These are phyloP conservation scores for Acanthamoeba castellanii DNA, from an alignment of 208 protist genomes.

Conservation along the genomic window DNA sequence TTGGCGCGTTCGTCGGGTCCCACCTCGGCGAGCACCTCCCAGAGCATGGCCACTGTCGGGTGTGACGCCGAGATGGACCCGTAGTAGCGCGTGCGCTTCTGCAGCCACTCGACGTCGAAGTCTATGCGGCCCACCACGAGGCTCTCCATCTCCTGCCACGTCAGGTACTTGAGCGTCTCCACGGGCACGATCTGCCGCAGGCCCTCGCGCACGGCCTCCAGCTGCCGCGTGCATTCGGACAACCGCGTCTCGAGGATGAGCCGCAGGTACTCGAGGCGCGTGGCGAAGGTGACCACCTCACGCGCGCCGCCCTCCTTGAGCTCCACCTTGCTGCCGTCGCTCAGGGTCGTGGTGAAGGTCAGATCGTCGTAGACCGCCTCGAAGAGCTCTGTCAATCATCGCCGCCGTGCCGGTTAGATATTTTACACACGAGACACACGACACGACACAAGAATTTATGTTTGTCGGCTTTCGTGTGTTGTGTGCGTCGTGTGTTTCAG, in stretches of 20 bases:
- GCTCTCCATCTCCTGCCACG: conserved; percentile 80
- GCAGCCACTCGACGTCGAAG: conserved; percentile 76
- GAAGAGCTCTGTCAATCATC: no score
- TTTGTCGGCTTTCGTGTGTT: no score
- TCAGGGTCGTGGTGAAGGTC: conserved; percentile 54
- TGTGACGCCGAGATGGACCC: conserved; percentile 12
- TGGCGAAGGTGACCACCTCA: conserved; percentile 50
- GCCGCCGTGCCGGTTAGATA: no score
- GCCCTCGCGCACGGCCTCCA: conserved; percentile 67
- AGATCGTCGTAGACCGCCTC: no score
- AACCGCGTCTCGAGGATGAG: conserved; percentile 46
- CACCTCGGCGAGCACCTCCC: conserved; percentile 55
- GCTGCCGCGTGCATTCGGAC: conserved; percentile 49
- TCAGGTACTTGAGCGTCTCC: conserved; percentile 73
- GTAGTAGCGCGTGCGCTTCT: conserved; percentile 44
- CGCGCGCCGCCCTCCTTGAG: conserved; percentile 44
- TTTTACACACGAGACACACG: no score
- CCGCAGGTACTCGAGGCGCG: conserved; percentile 64
- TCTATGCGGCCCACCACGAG: conserved; percentile 78
- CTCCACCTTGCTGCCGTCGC: conserved; percentile 72
- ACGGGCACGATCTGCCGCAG: conserved; percentile 73
- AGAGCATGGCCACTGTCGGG: conserved; percentile 28
- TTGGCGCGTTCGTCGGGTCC: background rate
- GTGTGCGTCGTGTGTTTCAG: no score
- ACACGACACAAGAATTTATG: no score